Percentiles rank a stretch among this genome's conserved stretches.
These are phyloP conservation scores for Aspergillus fructus DNA, from an alignment of 2,329 filamentous ascomycete genomes.

Conservation along the genomic window DNA sequence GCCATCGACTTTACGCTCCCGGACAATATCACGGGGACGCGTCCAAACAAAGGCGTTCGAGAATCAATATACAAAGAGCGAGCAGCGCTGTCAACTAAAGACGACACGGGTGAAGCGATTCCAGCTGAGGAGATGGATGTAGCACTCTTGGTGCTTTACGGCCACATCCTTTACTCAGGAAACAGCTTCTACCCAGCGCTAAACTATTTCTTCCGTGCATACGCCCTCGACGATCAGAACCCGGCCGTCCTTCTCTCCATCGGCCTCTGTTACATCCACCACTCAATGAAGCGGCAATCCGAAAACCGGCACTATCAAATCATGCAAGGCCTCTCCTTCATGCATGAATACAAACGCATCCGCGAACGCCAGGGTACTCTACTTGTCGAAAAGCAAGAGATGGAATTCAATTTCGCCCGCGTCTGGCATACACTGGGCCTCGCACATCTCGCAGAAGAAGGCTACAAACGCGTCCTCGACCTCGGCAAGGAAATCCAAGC, in stretches of 20 bases:
- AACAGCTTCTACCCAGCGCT: constrained; percentile 81
- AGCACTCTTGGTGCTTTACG: constrained; percentile 82
- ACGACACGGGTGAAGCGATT: constrained; percentile 37
- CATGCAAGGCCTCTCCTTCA: constrained; percentile 78
- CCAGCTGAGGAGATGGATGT: constrained; percentile 63
- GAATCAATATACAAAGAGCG: constrained; percentile 45
- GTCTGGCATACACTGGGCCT: constrained; percentile 75
- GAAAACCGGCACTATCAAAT: constrained; percentile 88
- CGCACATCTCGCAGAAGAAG: constrained; percentile 68
- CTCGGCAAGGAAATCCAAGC: constrained; percentile 49
- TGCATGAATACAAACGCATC: constrained; percentile 70
- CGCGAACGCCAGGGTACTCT: constrained; percentile 48
- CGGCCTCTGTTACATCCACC: constrained; percentile 81
- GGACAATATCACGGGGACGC: constrained; percentile 45
- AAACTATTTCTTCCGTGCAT: constrained; percentile 80
- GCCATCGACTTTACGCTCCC: constrained; percentile 72
- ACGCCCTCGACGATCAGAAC: constrained; percentile 71
- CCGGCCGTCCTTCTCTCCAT: constrained; percentile 77
- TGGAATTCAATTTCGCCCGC: constrained; percentile 76
- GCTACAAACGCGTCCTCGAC: constrained; percentile 63
- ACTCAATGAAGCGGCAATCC: constrained; percentile 82
- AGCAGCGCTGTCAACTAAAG: constrained; percentile 38
- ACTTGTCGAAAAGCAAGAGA: constrained; percentile 64
- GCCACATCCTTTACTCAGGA: constrained; percentile 81
- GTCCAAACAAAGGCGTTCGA: constrained; percentile 33